Evolutionary conservation across 2,329 filamentous ascomycete species (phyloP).

Genomic region (Diaporthe ilicicola): DNA sequence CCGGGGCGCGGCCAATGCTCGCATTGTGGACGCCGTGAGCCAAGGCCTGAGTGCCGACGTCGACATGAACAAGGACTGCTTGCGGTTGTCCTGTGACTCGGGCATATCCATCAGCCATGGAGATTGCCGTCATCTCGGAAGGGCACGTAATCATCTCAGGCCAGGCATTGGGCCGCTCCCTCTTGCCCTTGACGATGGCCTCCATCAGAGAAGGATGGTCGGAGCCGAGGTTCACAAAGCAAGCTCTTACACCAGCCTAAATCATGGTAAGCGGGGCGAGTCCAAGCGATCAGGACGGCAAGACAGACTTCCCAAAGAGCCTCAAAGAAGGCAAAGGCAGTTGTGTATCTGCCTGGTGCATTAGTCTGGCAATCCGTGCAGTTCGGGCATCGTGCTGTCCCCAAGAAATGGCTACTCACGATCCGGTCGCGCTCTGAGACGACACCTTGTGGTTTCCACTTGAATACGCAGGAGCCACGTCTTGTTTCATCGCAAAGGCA

Average conservation of each 20-base stretch:
- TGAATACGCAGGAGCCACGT: too few relatives aligned
- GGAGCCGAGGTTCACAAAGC: constrained; percentile 69
- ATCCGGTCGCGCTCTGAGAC: too few relatives aligned
- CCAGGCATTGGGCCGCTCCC: constrained; percentile 68
- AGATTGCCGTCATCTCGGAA: constrained; percentile 75
- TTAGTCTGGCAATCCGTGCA: too few relatives aligned
- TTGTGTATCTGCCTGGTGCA: too few relatives aligned
- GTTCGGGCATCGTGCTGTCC: too few relatives aligned
- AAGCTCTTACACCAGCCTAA: constrained; percentile 58
- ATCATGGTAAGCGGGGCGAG: not conserved
- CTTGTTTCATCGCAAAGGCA: too few relatives aligned
- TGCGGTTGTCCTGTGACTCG: constrained; percentile 72
- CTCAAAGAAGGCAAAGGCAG: constrained; percentile 5
- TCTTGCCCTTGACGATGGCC: constrained; percentile 76
- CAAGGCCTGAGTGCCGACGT: constrained; percentile 80
- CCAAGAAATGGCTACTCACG: too few relatives aligned
- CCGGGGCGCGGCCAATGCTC: constrained; percentile 72
- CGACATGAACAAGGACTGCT: constrained; percentile 77
- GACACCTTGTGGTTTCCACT: too few relatives aligned
- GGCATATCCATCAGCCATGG: constrained; percentile 80
- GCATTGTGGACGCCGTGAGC: constrained; percentile 80
- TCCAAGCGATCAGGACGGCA: not conserved
- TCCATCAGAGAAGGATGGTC: constrained; percentile 77
- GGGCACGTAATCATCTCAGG: constrained; percentile 73
- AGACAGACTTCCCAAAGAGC: constrained; percentile 17